Percentiles rank a stretch among this genome's conserved stretches.
phyloP scores from a whole-genome alignment of 1,139 yeast genomes.

The Spathaspora sp. region DNA sequence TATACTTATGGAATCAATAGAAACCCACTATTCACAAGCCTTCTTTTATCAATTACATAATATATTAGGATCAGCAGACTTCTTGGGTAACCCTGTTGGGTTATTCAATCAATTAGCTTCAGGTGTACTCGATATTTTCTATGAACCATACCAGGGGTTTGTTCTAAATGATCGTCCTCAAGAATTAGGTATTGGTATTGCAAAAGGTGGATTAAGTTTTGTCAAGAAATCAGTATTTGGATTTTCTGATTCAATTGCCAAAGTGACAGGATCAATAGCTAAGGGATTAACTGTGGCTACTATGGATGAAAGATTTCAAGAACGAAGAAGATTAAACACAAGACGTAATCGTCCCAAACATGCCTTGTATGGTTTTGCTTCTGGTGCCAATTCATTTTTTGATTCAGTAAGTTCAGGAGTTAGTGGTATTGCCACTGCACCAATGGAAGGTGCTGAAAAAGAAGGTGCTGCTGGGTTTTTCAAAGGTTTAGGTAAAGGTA shows the following conservation, averaged over 20 bases:
- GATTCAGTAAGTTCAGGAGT: constrained; percentile 88
- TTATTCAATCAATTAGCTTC: constrained; percentile 88
- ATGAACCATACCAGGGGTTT: constrained; percentile 96
- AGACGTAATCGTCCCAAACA: constrained; percentile 81
- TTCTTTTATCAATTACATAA: constrained; percentile 90
- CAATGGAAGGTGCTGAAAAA: constrained; percentile 80
- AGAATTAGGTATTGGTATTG: constrained; percentile 91
- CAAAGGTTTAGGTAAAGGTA: constrained; percentile 92
- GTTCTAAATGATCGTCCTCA: constrained; percentile 93
- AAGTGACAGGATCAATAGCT: constrained; percentile 90
- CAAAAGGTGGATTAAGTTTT: constrained; percentile 94
- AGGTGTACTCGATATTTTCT: constrained; percentile 93
- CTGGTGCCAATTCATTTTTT: constrained; percentile 86
- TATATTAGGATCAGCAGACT: constrained; percentile 93
- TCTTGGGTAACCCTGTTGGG: constrained; percentile 96
- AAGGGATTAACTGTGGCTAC: constrained; percentile 93
- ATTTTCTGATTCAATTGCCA: constrained; percentile 87
- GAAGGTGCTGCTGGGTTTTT: constrained; percentile 92
- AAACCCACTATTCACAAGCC: constrained; percentile 89
- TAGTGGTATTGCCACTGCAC: constrained; percentile 87
- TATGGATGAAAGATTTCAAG: constrained; percentile 83
- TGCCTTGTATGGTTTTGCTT: constrained; percentile 82
- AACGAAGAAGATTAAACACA: constrained; percentile 68
- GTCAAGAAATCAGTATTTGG: constrained; percentile 95
- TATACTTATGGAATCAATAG: constrained; percentile 65